Conservation (phyloP, 2,329 filamentous ascomycete genomes). For the Aspergillus chevalieri region DNA sequence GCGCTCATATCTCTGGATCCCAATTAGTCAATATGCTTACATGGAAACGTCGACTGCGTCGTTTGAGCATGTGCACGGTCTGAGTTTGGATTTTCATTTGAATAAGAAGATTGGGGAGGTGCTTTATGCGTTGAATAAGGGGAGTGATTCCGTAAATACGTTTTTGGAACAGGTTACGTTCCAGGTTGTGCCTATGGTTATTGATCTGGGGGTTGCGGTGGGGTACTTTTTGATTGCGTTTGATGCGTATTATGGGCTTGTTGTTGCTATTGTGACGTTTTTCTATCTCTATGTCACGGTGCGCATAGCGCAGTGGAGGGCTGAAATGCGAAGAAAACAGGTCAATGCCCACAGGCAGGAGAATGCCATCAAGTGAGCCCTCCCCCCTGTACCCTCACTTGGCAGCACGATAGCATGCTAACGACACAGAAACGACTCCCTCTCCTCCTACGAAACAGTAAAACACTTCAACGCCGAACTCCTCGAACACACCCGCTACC, state of each 20-base stretch:
- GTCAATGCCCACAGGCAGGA: constrained; percentile 91
- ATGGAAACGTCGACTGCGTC: constrained; percentile 87
- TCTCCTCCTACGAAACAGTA: constrained; percentile 95
- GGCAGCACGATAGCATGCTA: background rate
- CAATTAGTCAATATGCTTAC: constrained; percentile 94
- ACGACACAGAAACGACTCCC: constrained; percentile 70
- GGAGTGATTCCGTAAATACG: constrained; percentile 79
- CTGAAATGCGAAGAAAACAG: constrained; percentile 86
- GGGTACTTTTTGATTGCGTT: constrained; percentile 72
- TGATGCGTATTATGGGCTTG: constrained; percentile 82
- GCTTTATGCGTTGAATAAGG: constrained; percentile 90
- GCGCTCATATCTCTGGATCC: constrained; percentile 85
- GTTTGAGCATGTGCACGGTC: constrained; percentile 92
- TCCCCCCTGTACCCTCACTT: background rate
- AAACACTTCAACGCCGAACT: constrained; percentile 84
- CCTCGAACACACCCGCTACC: constrained; percentile 70
- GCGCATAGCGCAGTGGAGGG: constrained; percentile 87
- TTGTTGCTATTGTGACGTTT: constrained; percentile 85
- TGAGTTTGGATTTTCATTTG: constrained; percentile 93
- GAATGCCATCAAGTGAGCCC: constrained; percentile 76
- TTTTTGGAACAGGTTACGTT: constrained; percentile 97
- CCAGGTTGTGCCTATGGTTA: constrained; percentile 87
- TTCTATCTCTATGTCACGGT: constrained; percentile 96
- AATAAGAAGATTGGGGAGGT: constrained; percentile 96
- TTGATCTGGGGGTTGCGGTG: constrained; percentile 82